Evolutionary conservation across 208 protist genomes (phyloP), one percentile per base, ranked within the genome.

Genomic region (Leptomonas pyrrhocoris): DNA sequence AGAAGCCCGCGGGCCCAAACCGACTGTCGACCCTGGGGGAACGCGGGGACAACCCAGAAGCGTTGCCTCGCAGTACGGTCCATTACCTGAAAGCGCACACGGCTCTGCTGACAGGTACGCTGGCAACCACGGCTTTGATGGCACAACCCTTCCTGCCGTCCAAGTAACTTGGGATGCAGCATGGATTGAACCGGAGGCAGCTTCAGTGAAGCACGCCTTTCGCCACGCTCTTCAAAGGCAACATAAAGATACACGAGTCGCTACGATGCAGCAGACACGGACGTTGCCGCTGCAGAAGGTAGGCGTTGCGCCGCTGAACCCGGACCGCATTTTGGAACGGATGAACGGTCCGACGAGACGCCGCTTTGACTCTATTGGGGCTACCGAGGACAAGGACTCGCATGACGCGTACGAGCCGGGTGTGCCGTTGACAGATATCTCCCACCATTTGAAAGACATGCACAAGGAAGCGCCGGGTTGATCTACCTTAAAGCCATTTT

Each of bases 11-110:
- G 16, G 51, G 23, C 28, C 28, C 28, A 38, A 56, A 31, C 38
- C 8, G 13, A 23, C 7, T 53, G 28, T 56, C 51, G 5, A 38
- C 51, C 2, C 18, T 38, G 51, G 28, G 51, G 51, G n/a, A 38
- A n/a, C 51, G 23, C 28, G 51, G 51, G 28, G 51, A 38, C 51
- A 56, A 56, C 23, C 51, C 51, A n/a, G 19, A 38, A 15, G 51
- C 51, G 51, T 38, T 56, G 51, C 38, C 28, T 12, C 28, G 51
- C 51, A 56, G 51, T 11, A 56, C 51, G 11, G n/a, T 28, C 8
- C 28, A 56, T 16, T 38, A 56, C 28, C 23, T 56, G 28, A 23
- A 18, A 15, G 8, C 51, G 51, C 51, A 56, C 51, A 38, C 51
- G 5, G 28, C 28, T 15, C 16, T 56, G 51, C 28, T 38, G 13